Conservation (phyloP, 768 basidiomycete species). For the Suillus spraguei region DNA sequence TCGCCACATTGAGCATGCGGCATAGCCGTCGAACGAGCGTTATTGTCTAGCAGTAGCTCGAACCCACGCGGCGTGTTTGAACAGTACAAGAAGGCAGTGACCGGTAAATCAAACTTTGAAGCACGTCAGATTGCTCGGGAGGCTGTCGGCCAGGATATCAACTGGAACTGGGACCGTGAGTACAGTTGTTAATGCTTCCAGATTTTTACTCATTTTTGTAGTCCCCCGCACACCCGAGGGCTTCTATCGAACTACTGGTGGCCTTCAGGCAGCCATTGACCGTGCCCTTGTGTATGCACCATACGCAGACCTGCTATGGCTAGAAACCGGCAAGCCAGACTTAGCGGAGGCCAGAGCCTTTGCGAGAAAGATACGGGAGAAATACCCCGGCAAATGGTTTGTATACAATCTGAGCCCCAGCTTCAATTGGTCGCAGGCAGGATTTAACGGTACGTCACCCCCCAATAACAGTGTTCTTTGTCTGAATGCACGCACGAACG, state of each 20-base stretch:
- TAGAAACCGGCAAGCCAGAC: slow-evolving; percentile 90
- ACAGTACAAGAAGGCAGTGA: slow-evolving; percentile 57
- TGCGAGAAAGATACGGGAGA: slow-evolving; percentile 71
- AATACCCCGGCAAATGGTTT: slow-evolving; percentile 74
- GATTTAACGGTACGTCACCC: slow-evolving; percentile 60
- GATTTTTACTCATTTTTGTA: slow-evolving; percentile 28
- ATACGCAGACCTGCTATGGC: slow-evolving; percentile 89
- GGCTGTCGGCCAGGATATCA: slow-evolving; percentile 61
- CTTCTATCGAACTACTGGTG: slow-evolving; percentile 86
- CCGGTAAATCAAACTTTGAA: slow-evolving; percentile 72
- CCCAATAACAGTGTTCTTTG: background rate
- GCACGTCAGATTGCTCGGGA: slow-evolving; percentile 75
- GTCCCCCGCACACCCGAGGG: slow-evolving; percentile 90
- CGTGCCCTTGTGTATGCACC: slow-evolving; percentile 81
- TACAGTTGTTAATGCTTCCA: slow-evolving; percentile 15
- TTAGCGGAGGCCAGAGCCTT: slow-evolving; percentile 79
- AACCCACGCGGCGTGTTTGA: slow-evolving; percentile 48
- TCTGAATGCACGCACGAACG: background rate
- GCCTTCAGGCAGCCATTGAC: slow-evolving; percentile 80
- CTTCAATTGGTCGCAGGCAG: slow-evolving; percentile 89
- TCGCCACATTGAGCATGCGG: background rate
- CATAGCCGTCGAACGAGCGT: slow-evolving; percentile 27
- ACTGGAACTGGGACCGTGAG: slow-evolving; percentile 90
- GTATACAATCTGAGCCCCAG: slow-evolving; percentile 95
- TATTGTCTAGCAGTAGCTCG: slow-evolving; percentile 24